Base-by-base conservation (phyloP, 192 early-diverging fungal genomes). In the Umbelopsis ramanniana region DNA sequence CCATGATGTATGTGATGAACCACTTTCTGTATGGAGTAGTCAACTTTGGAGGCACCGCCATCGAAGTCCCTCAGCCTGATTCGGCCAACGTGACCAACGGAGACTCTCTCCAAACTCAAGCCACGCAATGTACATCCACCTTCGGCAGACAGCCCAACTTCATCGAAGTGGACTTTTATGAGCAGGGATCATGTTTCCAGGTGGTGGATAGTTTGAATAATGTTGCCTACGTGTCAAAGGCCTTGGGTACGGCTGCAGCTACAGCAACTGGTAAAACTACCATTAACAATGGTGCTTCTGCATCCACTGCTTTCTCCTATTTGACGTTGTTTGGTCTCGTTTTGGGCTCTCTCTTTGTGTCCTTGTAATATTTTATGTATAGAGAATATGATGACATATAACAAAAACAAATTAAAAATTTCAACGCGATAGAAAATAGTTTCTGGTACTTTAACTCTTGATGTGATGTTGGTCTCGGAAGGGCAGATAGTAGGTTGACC, bases 101-200 rank as follows among this genome's bases (percentile, higher is more conserved):
- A 3, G 69, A 75, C 8, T 85, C 84, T 66, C 78, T 94, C 33
- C 50, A 79, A 67, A 67, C 74, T 3, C 90, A 94, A 69, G 82
- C 84, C 47, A 81, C 87, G 40, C 66, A 77, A 21, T 94, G 92
- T 53, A 68, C 52, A 37, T 12, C 52, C 3, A 82, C 79, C 2
- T 87, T 85, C 60, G 74, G 71, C 35, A 77, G 79, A 43, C 81
- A 84, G 70, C 89, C 93, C 26, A 94, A 84, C 74, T 94, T 87
- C 80, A 73, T 94, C 8, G 83, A 88, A 0, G 87, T 94, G 6
- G 93, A 94, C 74, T 94, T 89, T 81, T 94, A 89, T 72, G 87
- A 94, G 26, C 66, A 83, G 24, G 91, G 91, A 17, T 73, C 66
- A 8, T 17, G 85, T 23, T 77, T 89, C 73, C 66, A 82, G 60